Conservation (phyloP, 768 basidiomycete genomes). For the Xerocomellus dryophilus region DNA sequence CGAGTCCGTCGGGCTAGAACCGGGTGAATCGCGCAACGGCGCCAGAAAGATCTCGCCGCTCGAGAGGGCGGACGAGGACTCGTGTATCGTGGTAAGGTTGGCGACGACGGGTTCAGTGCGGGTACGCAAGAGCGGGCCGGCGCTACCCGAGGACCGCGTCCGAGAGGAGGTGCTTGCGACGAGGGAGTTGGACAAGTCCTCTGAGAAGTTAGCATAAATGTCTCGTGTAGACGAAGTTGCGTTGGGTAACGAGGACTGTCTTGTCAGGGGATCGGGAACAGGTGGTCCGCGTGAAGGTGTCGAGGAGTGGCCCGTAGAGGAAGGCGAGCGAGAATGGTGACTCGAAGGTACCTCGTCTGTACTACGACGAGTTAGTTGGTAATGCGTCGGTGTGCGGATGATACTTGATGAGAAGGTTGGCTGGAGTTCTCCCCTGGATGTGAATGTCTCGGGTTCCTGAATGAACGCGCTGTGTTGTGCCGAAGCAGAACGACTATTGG, state of each 20-base stretch:
- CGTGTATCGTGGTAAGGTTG: conserved; percentile 29
- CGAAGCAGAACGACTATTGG: conserved; percentile 12
- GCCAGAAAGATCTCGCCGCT: conserved; percentile 28
- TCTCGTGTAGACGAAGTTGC: conserved; percentile 19
- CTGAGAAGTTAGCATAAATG: conserved; percentile 24
- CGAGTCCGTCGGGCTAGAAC: conserved; percentile 15
- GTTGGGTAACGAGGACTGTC: conserved; percentile 29
- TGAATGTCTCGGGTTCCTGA: conserved; percentile 45
- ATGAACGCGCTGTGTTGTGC: conserved; percentile 14
- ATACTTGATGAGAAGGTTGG: conserved; percentile 69
- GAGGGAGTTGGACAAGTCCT: conserved; percentile 25
- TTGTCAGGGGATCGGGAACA: conserved; percentile 19
- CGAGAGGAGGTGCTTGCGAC: conserved; percentile 17
- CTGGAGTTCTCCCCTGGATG: conserved; percentile 49
- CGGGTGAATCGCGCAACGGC: conserved; percentile 19
- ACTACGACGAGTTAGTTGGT: conserved; percentile 33
- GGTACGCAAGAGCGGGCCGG: conserved; percentile 21
- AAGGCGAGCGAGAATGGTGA: conserved; percentile 25
- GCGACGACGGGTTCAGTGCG: conserved; percentile 30
- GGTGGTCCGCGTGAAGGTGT: conserved; percentile 19
- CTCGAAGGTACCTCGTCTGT: conserved; percentile 21
- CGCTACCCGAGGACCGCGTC: conserved; percentile 8
- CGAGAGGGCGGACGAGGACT: conserved; percentile 18
- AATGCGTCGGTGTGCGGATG: conserved; percentile 67
- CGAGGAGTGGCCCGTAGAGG: conserved; percentile 14